phyloP scores from a whole-genome alignment of 2,329 filamentous ascomycete genomes.

The Ophiostoma sp. region DNA sequence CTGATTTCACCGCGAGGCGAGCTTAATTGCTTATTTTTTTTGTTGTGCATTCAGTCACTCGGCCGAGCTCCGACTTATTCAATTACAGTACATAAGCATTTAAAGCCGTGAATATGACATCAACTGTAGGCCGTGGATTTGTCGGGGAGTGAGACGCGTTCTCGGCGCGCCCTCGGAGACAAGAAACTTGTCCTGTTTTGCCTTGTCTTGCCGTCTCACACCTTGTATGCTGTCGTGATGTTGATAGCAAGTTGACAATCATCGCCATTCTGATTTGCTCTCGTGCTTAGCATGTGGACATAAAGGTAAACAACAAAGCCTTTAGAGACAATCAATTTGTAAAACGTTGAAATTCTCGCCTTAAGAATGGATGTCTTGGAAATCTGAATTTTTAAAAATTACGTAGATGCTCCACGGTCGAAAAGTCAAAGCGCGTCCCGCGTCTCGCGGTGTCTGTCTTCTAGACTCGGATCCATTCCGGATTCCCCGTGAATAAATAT shows the following conservation, averaged over 20 bases:
- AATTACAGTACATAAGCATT: neutral
- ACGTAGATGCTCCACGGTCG: neutral
- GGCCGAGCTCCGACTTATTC: neutral
- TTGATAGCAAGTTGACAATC: constrained; percentile 8
- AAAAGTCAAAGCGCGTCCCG: neutral
- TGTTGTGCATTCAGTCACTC: neutral
- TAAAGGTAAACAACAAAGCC: too few relatives aligned
- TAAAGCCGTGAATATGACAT: neutral
- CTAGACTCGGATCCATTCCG: neutral
- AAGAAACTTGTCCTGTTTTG: neutral
- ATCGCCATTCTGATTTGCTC: neutral
- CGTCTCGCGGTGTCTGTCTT: neutral
- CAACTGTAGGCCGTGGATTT: neutral
- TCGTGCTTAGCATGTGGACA: neutral
- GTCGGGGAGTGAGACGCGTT: neutral
- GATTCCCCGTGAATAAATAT: neutral
- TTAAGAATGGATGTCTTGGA: neutral
- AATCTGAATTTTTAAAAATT: neutral
- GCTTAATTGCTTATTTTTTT: neutral
- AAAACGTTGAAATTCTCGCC: neutral
- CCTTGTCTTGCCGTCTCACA: neutral
- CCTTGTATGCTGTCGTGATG: neutral
- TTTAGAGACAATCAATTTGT: neutral
- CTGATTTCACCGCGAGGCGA: neutral
- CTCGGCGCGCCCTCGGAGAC: constrained; percentile 8